Conservation (phyloP, 306 rosid genomes). For the Cyamopsis tetragonoloba region DNA sequence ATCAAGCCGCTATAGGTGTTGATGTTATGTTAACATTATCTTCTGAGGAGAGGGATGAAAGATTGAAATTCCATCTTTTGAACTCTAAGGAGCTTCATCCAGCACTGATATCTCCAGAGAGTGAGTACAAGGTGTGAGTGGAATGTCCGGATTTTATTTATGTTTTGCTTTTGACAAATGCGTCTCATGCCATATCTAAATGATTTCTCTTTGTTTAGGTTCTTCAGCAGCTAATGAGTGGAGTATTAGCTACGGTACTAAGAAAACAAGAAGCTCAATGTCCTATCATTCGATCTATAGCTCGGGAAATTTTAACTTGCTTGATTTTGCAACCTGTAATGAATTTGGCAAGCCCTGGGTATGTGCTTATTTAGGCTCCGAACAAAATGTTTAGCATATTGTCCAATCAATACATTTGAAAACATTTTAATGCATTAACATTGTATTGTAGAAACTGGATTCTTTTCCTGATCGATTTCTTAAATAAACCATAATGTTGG, state of each 20-base stretch:
- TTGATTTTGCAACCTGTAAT: constrained; percentile 85
- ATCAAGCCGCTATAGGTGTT: constrained; percentile 86
- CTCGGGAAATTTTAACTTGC: constrained; percentile 86
- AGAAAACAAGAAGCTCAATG: constrained; percentile 79
- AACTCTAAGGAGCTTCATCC: constrained; percentile 98
- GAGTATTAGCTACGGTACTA: constrained; percentile 74
- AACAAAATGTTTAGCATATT: neutral
- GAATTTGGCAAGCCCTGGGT: constrained; percentile 89
- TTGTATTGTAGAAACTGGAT: neutral
- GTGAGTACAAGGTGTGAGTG: constrained; percentile 99
- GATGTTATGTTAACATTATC: constrained; percentile 92
- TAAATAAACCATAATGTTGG: neutral
- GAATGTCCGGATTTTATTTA: constrained; percentile 44
- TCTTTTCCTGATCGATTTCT: neutral
- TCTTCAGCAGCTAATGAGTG: constrained; percentile 83
- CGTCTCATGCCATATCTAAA: constrained; percentile 35
- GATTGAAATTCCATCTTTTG: constrained; percentile 83
- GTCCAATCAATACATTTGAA: neutral
- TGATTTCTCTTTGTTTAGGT: constrained; percentile 47
- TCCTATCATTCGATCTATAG: constrained; percentile 84
- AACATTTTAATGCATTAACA: neutral
- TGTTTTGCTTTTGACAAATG: constrained; percentile 20
- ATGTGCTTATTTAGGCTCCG: constrained; percentile 46
- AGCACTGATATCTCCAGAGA: constrained; percentile 90
- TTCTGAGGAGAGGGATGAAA: constrained; percentile 92